Conservation (phyloP, 176 grass and related monocot genomes). For the Avena eriantha region DNA sequence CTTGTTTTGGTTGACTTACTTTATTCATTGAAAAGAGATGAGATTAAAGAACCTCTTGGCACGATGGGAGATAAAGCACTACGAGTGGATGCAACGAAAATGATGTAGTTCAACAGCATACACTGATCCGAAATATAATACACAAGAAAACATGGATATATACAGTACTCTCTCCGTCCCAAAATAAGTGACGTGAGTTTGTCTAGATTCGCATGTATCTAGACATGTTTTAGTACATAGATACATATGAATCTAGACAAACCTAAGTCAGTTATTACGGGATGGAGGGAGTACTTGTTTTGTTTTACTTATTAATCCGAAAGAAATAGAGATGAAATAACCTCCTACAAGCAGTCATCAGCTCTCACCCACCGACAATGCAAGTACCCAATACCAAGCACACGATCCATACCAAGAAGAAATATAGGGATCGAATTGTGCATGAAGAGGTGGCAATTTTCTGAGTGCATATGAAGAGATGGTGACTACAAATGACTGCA, state of each 20-base stretch:
- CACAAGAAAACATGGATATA: neutral
- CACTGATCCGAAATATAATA: neutral
- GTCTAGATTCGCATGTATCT: no score
- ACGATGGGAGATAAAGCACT: neutral
- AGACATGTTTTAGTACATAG: no score
- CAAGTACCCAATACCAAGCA: neutral
- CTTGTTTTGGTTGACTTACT: no score
- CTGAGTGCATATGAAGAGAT: neutral
- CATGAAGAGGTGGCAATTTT: constrained; percentile 25
- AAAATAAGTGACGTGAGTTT: no score
- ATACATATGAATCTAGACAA: no score
- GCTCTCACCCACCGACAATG: neutral
- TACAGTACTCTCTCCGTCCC: no score
- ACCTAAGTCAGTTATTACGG: no score
- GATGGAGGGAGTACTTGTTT: neutral
- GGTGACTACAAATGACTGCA: neutral
- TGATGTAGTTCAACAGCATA: neutral
- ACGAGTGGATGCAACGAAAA: neutral
- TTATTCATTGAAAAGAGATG: no score
- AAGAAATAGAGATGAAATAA: neutral
- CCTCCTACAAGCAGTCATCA: neutral
- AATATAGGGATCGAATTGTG: constrained; percentile 6
- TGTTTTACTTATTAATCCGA: neutral
- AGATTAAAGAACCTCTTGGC: neutral
- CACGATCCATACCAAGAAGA: neutral